Evolutionary conservation across 345 rosid species (phyloP), one percentile per base, ranked within the genome.

Genomic region (Pelargonium nanum): DNA sequence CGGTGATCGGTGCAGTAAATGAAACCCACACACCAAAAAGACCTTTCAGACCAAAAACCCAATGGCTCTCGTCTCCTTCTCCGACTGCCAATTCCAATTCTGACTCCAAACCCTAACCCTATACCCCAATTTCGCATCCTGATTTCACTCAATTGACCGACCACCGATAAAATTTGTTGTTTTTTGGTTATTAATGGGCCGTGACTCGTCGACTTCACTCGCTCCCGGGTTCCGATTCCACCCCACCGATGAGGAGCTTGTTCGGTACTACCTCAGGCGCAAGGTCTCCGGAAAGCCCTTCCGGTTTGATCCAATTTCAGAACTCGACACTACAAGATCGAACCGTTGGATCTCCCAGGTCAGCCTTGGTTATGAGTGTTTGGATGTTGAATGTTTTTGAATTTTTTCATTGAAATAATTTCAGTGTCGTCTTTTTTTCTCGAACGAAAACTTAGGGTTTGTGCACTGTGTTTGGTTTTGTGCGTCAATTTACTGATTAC

Each of bases 271-370:
- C 68, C 87, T 92, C 19, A 89, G 81, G 26, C 81, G 94, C 65
- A 92, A 89, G 79, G 80, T 85, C 75, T 72, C 80, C 61, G 77
- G 84, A 53, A 89, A 76, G 66, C 89, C 89, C 48, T 78, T 83
- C 40, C 81, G 86, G 17, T 74, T 85, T 26, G 87, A 92, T 62
- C 76, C 91, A 13, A 89, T 92, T 61, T 81, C 91, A 48, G 93
- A 81, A 53, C 54, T 79, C 22, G 91, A 92, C 67, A 66, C 34
- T 92, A 92, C 75, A 89, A 78, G 65, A 68, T 82, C 59, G 97
- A 89, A 75, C 98, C 97, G 0, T 92, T 97, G 98, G 98, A 93
- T 70, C 97, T 93, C 6, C 99, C 99, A 13, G 84, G 94, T 89
- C 52, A 16, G 26, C 26, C 22, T 0, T 40, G 22, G 23, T n/a